These are phyloP conservation scores for Porphyrellus sp. DNA, from an alignment of 1,284 basidiomycete species.

Conservation along the genomic window DNA sequence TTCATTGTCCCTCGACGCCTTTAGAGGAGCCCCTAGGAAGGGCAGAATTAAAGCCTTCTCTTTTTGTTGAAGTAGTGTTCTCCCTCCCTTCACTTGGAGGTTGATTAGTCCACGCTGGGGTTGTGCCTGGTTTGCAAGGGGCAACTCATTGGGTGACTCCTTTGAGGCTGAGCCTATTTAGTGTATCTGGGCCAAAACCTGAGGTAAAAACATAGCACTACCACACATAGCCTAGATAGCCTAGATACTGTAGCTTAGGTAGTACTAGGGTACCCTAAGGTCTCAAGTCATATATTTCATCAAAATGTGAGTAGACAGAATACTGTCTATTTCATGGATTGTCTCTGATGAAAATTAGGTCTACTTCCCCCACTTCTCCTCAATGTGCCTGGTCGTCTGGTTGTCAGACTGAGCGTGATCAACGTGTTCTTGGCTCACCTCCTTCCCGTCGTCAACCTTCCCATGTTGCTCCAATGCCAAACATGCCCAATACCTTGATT, in stretches of 20 bases:
- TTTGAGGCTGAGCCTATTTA: background rate
- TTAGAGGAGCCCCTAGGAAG: background rate
- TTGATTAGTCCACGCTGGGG: background rate
- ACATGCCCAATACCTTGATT: too few relatives aligned
- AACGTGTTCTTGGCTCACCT: slow-evolving; percentile 1
- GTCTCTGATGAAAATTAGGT: too few relatives aligned
- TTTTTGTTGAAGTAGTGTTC: background rate
- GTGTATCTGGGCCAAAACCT: background rate
- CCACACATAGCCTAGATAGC: background rate
- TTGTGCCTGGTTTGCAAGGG: background rate
- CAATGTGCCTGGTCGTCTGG: background rate
- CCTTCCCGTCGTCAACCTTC: background rate
- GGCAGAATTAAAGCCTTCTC: background rate
- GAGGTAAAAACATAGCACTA: too few relatives aligned
- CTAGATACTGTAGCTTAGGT: background rate
- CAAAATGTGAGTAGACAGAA: too few relatives aligned
- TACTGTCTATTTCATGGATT: too few relatives aligned
- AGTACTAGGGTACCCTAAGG: background rate
- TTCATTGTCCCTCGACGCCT: too few relatives aligned
- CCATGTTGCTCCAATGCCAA: too few relatives aligned
- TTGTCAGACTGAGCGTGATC: background rate
- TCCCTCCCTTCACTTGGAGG: background rate
- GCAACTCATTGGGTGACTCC: background rate
- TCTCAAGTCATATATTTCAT: background rate
- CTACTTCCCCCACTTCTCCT: background rate